Base-by-base conservation (phyloP, 208 protist species). In the Acanthamoeba rhysodes region DNA sequence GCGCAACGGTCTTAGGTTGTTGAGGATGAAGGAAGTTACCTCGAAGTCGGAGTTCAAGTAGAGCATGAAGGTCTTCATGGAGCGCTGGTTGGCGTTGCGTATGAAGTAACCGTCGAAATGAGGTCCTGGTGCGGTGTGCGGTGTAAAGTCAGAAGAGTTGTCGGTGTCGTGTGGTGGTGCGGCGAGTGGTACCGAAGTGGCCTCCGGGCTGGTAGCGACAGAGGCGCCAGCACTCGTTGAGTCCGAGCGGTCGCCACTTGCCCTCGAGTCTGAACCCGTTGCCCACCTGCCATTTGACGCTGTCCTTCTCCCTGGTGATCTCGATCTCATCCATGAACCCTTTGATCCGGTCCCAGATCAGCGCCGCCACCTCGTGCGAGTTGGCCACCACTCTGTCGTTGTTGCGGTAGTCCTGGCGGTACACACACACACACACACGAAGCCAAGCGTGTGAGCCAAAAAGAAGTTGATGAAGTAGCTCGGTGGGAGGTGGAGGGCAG, bases 61-160 rank as follows among this genome's bases (percentile, higher is more conserved):
- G 45, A 95, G 37, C 92, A 95, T 95, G 92, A 95, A 95, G 57
- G 92, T 95, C 92, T 85, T 70, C 62, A 93, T 78, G 2, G 87
- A 78, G 24, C 64, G 62, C 87, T 93, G 41, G 64, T 93, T 53
- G 16, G 12, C 1, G 64, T 76, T 59, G 24, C 82, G 82, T 16
- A 90, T 66, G 29, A 90, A 90, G 48, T 59, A 70, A 24, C 82
- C 82, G 32, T 90, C 82, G 41, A 90, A 90, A n/a, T 90, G 82
- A 34, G 82, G 82, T 2, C 53, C 82, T 90, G 18, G 24, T n/a
- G n/a, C n/a, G n/a, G n/a, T n/a, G n/a, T n/a, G n/a, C n/a, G n/a
- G n/a, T n/a, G n/a, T n/a, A n/a, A n/a, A n/a, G n/a, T n/a, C n/a
- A n/a, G n/a, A n/a, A n/a, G n/a, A n/a, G n/a, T n/a, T n/a, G n/a